Evolutionary conservation across 306 rosid species (phyloP), one percentile per base, ranked within the genome.

Genomic region (Cicer chorassanicum): DNA sequence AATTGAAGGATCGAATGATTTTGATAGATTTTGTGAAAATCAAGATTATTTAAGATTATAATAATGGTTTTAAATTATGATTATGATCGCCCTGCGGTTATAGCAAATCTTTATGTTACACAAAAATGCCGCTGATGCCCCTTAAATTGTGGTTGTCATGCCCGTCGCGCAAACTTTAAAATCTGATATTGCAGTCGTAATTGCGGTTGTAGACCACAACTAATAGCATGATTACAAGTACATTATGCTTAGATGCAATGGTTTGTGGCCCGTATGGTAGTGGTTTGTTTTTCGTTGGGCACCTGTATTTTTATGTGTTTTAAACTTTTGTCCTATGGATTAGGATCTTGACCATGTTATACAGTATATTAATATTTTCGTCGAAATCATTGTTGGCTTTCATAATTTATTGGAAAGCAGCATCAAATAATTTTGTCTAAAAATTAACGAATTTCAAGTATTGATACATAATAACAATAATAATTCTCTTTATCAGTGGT

Each of bases 331-430:
- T n/a, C 75, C 85, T 19, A 9, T 4, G 29, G 14, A 51, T 77
- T 77, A 77, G 85, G 76, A 82, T 82, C 76, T 82, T 82, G 76
- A 82, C 76, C 54, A 72, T 38, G 9, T 44, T 70, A 11, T 42
- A 8, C 7, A 10, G 40, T 34, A 50, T 7, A 29, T 29, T 29
- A 49, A 24, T n/a, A 8, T 53, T 42, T 69, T 6, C 56, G 16
- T 18, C 63, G 6, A 61, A 56, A 19, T 39, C 40, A 36, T 57
- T 10, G 3, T 38, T 21, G 9, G 14, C 15, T 5, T 12, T 73
- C 46, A 15, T 18, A 44, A 53, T 54, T 56, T 44, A 21, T 57
- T 9, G 21, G 10, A 24, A 46, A 70, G 34, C 5, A 21, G 13
- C 12, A 14, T 40, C 55, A 61, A 39, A 68, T 29, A 46, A 21